Base-by-base conservation (phyloP, 352 stramenopile genomes). In the Peronosclerospora sorghi region DNA sequence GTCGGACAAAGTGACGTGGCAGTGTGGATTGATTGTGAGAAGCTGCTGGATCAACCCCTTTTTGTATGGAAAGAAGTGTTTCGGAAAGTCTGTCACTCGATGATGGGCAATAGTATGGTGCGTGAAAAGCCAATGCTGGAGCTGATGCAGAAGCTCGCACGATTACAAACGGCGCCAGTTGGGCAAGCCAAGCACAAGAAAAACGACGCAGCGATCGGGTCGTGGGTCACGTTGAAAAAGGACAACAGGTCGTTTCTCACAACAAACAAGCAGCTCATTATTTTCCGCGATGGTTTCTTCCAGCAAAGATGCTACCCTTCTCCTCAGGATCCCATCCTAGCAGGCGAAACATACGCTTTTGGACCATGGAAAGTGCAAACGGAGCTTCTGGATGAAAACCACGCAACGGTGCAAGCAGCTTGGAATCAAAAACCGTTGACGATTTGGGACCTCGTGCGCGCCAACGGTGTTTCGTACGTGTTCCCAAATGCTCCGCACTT, bases 11-110 rank as follows among this genome's bases (percentile, higher is more conserved):
- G 64, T n/a, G 48, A 77, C 37, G 65, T 75, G 8, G 78, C 75
- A 0, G 75, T 91, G 37, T 88, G 73, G 74, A 41, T 88, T 15
- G 62, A 86, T 58, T 79, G 68, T 35, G 49, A 59, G n/a, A 48
- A 69, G 14, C 55, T 90, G 3, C 21, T 35, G 2, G 29, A 60
- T 20, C 76, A 90, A 42, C 73, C 76, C 5, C 84, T 87, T 18
- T 90, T 94, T 42, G 64, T 94, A 36, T 94, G 81, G 78, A 91
- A 89, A 45, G 72, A 90, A 49, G 68, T 89, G n/a, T 68, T 94
- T 27, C 78, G 77, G 14, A 63, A 76, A 7, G 59, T 94, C 10
- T 91, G 81, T 50, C 81, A 91, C 56, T 62, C 58, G 5, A 54
- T 77, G 44, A 82, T 91, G 73, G 78, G 78, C 48, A 84, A 82